Conservation (phyloP, 306 rosid genomes). For the Pterocarpus santalinus region DNA sequence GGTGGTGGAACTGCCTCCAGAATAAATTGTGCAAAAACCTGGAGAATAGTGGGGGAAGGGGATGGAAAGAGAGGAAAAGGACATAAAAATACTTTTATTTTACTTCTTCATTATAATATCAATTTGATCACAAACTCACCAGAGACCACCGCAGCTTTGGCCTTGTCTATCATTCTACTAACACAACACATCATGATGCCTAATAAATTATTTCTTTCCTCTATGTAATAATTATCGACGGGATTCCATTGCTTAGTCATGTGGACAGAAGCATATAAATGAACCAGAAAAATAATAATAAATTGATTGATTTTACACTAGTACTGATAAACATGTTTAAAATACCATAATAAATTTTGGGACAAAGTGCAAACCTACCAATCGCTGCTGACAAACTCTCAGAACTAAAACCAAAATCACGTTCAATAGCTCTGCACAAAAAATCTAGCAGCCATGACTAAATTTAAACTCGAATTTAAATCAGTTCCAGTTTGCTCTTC, state of each 20-base stretch:
- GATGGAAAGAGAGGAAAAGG: no score
- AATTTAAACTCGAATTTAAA: conserved; percentile 15
- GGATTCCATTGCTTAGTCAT: neutral
- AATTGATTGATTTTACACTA: conserved; percentile 39
- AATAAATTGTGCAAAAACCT: no score
- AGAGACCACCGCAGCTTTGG: no score
- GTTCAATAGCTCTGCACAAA: conserved; percentile 23
- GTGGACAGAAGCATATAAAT: neutral
- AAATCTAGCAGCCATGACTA: conserved; percentile 42
- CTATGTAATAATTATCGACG: neutral
- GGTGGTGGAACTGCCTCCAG: no score
- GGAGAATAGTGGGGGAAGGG: no score
- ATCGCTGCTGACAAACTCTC: conserved; percentile 4
- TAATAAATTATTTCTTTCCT: no score
- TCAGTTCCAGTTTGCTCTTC: conserved; percentile 78
- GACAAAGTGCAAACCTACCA: conserved; percentile 24
- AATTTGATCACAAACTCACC: no score
- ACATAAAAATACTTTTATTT: no score
- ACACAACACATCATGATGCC: neutral
- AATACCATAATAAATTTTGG: conserved; percentile 40
- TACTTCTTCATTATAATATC: no score
- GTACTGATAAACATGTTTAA: conserved; percentile 31
- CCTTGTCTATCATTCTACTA: no score
- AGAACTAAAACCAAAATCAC: conserved; percentile 39
- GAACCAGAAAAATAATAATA: conserved; percentile 4